phyloP scores from a whole-genome alignment of 148 eudicot genomes.

The Pouteria glomerata region DNA sequence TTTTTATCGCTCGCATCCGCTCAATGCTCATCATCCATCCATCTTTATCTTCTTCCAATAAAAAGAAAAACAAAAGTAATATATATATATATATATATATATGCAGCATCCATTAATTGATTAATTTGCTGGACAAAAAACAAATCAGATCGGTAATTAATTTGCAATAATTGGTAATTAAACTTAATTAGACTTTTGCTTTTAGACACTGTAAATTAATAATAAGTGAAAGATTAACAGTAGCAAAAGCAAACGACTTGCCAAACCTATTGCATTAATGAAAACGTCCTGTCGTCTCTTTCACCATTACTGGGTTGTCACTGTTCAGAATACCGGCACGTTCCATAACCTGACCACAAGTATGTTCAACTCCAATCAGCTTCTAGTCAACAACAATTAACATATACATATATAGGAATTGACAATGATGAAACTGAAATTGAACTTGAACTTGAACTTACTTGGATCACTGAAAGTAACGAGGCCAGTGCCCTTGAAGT shows the following conservation, averaged over 20 bases:
- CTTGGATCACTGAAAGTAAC: constrained; percentile 43
- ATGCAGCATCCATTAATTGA: neutral
- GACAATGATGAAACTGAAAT: neutral
- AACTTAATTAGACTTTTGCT: neutral
- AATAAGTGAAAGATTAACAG: too few species aligned
- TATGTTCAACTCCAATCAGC: neutral
- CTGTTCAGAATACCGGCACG: constrained; percentile 26
- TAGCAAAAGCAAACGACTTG: neutral
- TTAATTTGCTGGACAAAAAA: neutral
- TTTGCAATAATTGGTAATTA: neutral
- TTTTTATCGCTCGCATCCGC: neutral
- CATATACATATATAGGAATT: too few species aligned
- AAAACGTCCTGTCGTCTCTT: neutral
- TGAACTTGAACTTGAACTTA: constrained; percentile 13
- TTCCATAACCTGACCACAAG: constrained; percentile 22
- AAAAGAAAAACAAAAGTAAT: neutral
- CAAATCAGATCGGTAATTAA: neutral
- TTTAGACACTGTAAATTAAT: too few species aligned
- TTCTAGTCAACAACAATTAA: neutral
- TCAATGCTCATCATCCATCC: neutral
- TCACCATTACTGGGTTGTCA: neutral
- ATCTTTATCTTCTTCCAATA: constrained; percentile 3
- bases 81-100: too few species aligned
- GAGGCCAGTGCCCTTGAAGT: constrained; percentile 36
- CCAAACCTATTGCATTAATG: neutral